Evolutionary conservation across 179 eudicot species (phyloP).

Genomic region (Sideroxylon spinosum): DNA sequence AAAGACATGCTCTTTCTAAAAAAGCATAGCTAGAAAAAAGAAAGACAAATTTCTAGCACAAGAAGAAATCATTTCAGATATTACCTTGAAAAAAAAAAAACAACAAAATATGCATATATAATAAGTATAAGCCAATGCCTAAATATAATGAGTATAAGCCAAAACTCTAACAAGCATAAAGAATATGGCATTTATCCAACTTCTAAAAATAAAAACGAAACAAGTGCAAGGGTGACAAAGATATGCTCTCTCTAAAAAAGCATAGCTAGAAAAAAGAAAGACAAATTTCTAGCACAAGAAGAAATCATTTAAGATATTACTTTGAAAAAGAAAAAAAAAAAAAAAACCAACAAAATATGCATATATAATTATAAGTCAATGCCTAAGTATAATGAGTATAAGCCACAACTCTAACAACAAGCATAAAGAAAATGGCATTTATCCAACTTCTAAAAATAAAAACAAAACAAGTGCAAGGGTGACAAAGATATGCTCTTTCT

Average conservation of each 20-base stretch:
- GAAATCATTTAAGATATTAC: background rate
- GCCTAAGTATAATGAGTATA: too few relatives aligned
- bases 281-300: background rate
- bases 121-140: too few relatives aligned
- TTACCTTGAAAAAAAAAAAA: background rate
- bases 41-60: background rate
- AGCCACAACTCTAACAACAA: background rate
- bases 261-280: background rate
- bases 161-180: background rate
- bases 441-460: background rate
- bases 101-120: background rate
- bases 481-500: conserved; percentile 3
- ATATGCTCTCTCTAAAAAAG: background rate
- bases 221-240: background rate
- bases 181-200: conserved; percentile 4
- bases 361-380: background rate
- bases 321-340: background rate
- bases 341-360: background rate
- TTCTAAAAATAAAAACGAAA: background rate
- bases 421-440: conserved; percentile 3
- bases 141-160: too few relatives aligned
- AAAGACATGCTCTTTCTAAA: background rate
- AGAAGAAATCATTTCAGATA: background rate
- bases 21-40: background rate
- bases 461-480: background rate